These are phyloP conservation scores for Ganoderma resinaceum DNA, from an alignment of 1,284 basidiomycete genomes.

Conservation along the genomic window DNA sequence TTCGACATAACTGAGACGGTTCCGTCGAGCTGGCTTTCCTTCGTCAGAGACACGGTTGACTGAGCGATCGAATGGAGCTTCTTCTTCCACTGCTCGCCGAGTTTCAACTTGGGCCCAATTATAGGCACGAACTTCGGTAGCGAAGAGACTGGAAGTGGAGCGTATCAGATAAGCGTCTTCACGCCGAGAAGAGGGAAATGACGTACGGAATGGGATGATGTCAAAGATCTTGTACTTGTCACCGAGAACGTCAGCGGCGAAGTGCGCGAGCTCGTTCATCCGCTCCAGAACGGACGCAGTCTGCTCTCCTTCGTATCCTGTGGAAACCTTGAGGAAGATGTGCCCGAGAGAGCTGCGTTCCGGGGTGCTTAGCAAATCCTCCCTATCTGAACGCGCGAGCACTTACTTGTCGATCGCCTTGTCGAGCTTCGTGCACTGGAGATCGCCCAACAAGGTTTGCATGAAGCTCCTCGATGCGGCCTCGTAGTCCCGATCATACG, in stretches of 20 bases:
- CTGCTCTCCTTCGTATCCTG: slow-evolving; percentile 29
- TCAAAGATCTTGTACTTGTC: slow-evolving; percentile 40
- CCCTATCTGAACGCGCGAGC: background rate
- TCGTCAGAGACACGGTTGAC: slow-evolving; percentile 25
- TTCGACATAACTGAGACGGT: slow-evolving; percentile 37
- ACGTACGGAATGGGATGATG: slow-evolving; percentile 37
- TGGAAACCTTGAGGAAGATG: slow-evolving; percentile 31
- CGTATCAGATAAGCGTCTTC: background rate
- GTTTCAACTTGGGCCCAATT: slow-evolving; percentile 29
- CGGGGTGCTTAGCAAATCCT: background rate
- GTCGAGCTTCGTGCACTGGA: slow-evolving; percentile 16
- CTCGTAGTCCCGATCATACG: slow-evolving; percentile 30
- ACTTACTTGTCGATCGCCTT: slow-evolving; percentile 26
- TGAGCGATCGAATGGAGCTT: slow-evolving; percentile 28
- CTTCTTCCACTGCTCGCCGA: slow-evolving; percentile 30
- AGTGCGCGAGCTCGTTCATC: slow-evolving; percentile 35
- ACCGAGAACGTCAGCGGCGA: slow-evolving; percentile 36
- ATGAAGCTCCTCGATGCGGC: slow-evolving; percentile 23
- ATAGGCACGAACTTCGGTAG: slow-evolving; percentile 45
- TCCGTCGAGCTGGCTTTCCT: slow-evolving; percentile 28
- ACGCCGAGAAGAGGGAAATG: background rate
- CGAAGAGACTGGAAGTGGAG: slow-evolving; percentile 34
- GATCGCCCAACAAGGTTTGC: slow-evolving; percentile 20
- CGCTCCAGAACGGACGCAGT: slow-evolving; percentile 32
- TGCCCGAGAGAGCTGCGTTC: slow-evolving; percentile 24